A percentile compares a stretch with the other conserved stretches of the same genome.
Conservation (phyloP, 2,329 filamentous ascomycete genomes). For the Curvularia eragrostidis region DNA sequence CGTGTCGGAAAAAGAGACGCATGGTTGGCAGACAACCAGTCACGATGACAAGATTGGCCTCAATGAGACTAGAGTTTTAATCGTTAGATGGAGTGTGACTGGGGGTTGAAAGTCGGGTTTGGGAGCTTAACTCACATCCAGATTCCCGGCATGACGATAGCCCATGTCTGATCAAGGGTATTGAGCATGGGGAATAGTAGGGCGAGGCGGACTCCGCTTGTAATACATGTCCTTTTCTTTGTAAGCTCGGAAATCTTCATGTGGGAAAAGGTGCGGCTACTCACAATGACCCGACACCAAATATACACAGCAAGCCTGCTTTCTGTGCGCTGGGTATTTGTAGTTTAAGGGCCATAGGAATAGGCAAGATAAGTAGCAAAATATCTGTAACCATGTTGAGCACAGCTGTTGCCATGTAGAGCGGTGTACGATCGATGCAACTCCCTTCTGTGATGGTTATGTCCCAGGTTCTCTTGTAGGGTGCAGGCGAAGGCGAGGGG, state of each 20-base stretch:
- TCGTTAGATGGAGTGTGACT: no score
- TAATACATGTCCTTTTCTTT: constrained; percentile 13
- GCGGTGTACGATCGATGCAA: constrained; percentile 26
- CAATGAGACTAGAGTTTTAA: constrained; percentile 47
- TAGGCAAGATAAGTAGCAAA: constrained; percentile 24
- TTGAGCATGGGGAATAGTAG: constrained; percentile 19
- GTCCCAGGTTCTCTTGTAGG: constrained; percentile 27
- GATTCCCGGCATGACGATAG: constrained; percentile 21
- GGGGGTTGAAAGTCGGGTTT: no score
- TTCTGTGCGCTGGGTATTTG: constrained; percentile 26
- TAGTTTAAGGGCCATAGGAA: constrained; percentile 29
- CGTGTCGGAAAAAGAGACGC: constrained; percentile 50
- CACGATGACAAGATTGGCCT: constrained; percentile 52
- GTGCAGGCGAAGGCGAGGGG: constrained; percentile 33
- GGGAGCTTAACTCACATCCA: constrained; percentile 17
- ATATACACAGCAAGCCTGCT: constrained; percentile 26
- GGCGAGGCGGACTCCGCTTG: constrained; percentile 15
- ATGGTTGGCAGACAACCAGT: constrained; percentile 53
- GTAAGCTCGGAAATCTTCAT: background rate
- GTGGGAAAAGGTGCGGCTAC: background rate
- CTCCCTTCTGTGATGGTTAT: constrained; percentile 21
- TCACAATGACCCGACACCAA: constrained; percentile 27
- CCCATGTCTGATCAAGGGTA: constrained; percentile 21
- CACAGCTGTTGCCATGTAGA: constrained; percentile 32
- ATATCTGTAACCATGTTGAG: constrained; percentile 31